Conservation (phyloP, 495 filamentous ascomycete genomes). For the Aspergillus asperescens region DNA sequence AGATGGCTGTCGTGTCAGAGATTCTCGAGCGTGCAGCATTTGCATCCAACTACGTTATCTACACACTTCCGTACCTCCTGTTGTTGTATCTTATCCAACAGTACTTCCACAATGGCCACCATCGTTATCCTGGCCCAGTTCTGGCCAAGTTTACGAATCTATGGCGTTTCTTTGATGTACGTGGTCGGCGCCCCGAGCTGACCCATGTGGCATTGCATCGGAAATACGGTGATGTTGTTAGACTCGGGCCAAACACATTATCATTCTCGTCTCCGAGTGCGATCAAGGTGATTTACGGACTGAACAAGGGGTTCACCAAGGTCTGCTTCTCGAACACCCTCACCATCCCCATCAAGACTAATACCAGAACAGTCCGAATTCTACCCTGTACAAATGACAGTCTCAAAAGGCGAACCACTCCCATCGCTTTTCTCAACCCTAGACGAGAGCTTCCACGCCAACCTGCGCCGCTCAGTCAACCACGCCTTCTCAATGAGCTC, state of each 20-base stretch:
- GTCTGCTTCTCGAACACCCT: conserved; percentile 30
- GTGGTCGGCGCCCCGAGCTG: conserved; percentile 54
- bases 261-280: conserved; percentile 64
- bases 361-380: conserved; percentile 53
- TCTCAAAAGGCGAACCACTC: conserved; percentile 58
- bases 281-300: conserved; percentile 69
- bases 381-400: conserved; percentile 62
- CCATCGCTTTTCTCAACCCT: conserved; percentile 74
- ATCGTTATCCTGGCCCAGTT: conserved; percentile 52
- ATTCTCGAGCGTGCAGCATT: neutral
- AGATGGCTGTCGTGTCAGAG: conserved; percentile 7
- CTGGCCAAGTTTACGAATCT: conserved; percentile 61
- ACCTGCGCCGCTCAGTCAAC: conserved; percentile 64
- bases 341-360: neutral
- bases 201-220: conserved; percentile 63
- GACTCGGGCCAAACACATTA: conserved; percentile 58
- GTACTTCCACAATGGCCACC: conserved; percentile 6
- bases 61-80: neutral
- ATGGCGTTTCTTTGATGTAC: conserved; percentile 66
- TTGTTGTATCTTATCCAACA: neutral
- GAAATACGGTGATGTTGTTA: conserved; percentile 66
- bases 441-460: conserved; percentile 67
- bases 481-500: conserved; percentile 69
- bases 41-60: conserved; percentile 1
- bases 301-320: conserved; percentile 79